A percentile compares a stretch with the other conserved stretches of the same genome.
phyloP scores from a whole-genome alignment of 176 grass and related monocot species.

The Metroxylon sagu region DNA sequence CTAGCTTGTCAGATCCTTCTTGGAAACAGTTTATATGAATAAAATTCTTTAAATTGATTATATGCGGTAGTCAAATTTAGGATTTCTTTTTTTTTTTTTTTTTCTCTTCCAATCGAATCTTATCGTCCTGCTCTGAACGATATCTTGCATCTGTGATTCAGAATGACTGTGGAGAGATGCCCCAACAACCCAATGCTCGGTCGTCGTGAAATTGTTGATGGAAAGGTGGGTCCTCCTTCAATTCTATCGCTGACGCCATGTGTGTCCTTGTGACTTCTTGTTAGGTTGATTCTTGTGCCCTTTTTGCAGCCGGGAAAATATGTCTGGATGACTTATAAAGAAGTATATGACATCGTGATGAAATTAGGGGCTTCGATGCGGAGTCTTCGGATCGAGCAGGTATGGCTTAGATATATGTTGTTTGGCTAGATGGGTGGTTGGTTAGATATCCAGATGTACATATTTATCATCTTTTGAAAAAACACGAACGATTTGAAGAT shows the following conservation, averaged over 20 bases:
- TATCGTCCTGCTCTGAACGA: too few species aligned
- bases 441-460: too few species aligned
- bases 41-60: too few species aligned
- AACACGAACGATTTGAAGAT: too few species aligned
- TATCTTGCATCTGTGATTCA: slow-evolving; percentile 12
- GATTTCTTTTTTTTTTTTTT: too few species aligned
- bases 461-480: too few species aligned
- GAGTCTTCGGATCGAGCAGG: slow-evolving; percentile 53
- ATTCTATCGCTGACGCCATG: background rate
- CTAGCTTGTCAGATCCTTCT: too few species aligned
- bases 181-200: slow-evolving; percentile 79
- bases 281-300: background rate
- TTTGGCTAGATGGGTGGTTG: too few species aligned
- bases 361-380: slow-evolving; percentile 62
- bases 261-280: background rate
- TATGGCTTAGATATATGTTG: background rate
- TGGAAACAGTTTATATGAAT: too few species aligned
- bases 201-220: slow-evolving; percentile 48
- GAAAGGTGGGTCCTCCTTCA: slow-evolving; percentile 33
- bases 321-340: slow-evolving; percentile 61
- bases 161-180: slow-evolving; percentile 51
- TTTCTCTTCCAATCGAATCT: too few species aligned
- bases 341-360: slow-evolving; percentile 48
- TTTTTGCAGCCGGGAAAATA: slow-evolving; percentile 58
- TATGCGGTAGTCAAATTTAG: too few species aligned